Evolutionary conservation across 257 asterid species (phyloP).

Genomic region (Vinca minor): DNA sequence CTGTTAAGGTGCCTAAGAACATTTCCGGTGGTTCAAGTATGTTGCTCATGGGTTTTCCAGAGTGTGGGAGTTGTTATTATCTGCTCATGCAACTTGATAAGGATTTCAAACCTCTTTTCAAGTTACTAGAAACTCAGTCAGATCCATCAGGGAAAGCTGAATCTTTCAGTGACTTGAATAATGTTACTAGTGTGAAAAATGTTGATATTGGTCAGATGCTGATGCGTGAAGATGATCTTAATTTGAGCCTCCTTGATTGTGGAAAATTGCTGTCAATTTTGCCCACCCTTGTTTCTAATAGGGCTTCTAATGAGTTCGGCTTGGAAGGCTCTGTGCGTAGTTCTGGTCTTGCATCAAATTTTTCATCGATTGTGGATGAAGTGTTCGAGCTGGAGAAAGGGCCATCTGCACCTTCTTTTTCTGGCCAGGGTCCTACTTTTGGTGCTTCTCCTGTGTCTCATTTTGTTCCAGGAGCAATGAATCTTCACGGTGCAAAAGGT

Average conservation of each 20-base stretch:
- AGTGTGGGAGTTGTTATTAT: slow-evolving; percentile 79
- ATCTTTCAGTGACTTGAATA: slow-evolving; percentile 51
- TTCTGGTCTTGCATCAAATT: slow-evolving; percentile 43
- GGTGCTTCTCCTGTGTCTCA: slow-evolving; percentile 48
- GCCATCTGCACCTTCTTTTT: slow-evolving; percentile 29
- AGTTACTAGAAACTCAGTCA: slow-evolving; percentile 66
- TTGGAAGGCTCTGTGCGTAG: slow-evolving; percentile 41
- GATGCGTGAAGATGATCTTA: slow-evolving; percentile 72
- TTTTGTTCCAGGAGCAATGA: slow-evolving; percentile 42
- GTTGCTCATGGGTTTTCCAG: slow-evolving; percentile 91
- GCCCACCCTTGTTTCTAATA: slow-evolving; percentile 31
- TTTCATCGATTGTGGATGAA: slow-evolving; percentile 85
- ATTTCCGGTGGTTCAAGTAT: slow-evolving; percentile 59
- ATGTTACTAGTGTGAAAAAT: slow-evolving; percentile 51
- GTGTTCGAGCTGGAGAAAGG: slow-evolving; percentile 92
- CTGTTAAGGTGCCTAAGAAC: slow-evolving; percentile 67
- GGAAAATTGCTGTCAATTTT: slow-evolving; percentile 39
- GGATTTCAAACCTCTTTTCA: slow-evolving; percentile 82
- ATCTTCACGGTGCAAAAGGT: slow-evolving; percentile 37
- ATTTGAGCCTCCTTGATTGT: slow-evolving; percentile 66
- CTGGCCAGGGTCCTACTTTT: slow-evolving; percentile 41
- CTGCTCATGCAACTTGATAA: slow-evolving; percentile 87
- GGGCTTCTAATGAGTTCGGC: slow-evolving; percentile 37
- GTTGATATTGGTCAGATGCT: slow-evolving; percentile 74
- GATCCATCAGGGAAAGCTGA: slow-evolving; percentile 61